Percentiles rank a stretch among this genome's conserved stretches.
Evolutionary conservation across 306 rosid genomes (phyloP).

Genomic region (Medicago lupulina): DNA sequence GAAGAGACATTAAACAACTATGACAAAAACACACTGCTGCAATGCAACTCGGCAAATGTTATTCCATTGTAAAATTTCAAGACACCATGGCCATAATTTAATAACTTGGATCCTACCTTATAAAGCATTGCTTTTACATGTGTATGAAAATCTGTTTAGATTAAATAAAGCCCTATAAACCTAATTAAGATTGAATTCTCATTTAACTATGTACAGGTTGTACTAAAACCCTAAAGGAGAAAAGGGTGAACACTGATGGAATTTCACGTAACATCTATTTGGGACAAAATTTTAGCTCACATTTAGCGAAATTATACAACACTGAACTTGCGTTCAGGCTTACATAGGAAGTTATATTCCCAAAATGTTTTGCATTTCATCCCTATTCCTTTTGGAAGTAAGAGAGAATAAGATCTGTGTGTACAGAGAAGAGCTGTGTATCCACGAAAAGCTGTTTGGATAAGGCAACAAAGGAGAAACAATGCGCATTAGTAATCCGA

Average conservation of each 20-base stretch:
- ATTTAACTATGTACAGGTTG: slow-evolving; percentile 48
- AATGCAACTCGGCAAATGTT: too few species aligned
- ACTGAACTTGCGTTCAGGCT: slow-evolving; percentile 66
- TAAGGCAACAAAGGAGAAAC: slow-evolving; percentile 34
- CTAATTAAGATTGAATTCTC: slow-evolving; percentile 21
- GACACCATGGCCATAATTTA: background rate
- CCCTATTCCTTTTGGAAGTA: slow-evolving; percentile 91
- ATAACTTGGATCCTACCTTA: too few species aligned
- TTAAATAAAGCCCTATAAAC: slow-evolving; percentile 36
- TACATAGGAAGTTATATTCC: slow-evolving; percentile 34
- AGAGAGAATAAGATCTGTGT: slow-evolving; percentile 93
- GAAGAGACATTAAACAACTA: too few species aligned
- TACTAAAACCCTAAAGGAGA: slow-evolving; percentile 13
- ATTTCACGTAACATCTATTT: slow-evolving; percentile 30
- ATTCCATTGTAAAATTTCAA: background rate
- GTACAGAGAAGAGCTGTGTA: slow-evolving; percentile 93
- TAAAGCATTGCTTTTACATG: slow-evolving; percentile 23
- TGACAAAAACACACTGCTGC: too few species aligned
- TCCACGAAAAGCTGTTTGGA: slow-evolving; percentile 81
- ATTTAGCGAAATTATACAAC: slow-evolving; percentile 48
- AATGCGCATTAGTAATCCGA: slow-evolving; percentile 22
- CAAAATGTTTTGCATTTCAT: slow-evolving; percentile 28
- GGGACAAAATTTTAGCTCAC: slow-evolving; percentile 38
- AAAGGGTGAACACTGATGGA: background rate
- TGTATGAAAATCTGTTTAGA: slow-evolving; percentile 43